Percentiles rank a stretch among this genome's conserved stretches.
phyloP scores from a whole-genome alignment of 306 rosid genomes.

The Sindora glabra region DNA sequence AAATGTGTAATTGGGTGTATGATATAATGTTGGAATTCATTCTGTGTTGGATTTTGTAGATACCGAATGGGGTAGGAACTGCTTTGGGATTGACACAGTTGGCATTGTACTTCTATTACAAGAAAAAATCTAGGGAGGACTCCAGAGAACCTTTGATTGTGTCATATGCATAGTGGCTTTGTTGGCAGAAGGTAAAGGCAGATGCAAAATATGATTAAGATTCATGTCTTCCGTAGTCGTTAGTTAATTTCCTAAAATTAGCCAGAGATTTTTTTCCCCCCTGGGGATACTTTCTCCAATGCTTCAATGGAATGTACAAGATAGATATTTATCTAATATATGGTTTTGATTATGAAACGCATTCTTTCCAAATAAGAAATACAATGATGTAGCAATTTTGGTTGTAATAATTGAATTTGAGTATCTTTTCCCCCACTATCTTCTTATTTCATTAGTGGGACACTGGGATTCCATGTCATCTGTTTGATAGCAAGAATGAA shows the following conservation, averaged over 20 bases:
- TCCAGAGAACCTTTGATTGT: constrained; percentile 57
- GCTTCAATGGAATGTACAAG: background rate
- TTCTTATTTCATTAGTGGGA: no score
- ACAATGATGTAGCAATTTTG: no score
- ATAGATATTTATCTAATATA: constrained; percentile 4
- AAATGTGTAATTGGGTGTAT: background rate
- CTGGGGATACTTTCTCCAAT: background rate
- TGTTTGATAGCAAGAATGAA: no score
- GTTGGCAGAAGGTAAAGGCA: constrained; percentile 8
- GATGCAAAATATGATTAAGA: background rate
- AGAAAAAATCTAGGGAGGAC: constrained; percentile 29
- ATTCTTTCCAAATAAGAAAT: constrained; percentile 9
- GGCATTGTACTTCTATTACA: constrained; percentile 47
- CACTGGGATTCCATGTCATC: no score
- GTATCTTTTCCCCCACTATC: no score
- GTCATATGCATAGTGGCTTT: constrained; percentile 31
- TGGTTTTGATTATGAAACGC: no score
- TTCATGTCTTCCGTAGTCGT: no score
- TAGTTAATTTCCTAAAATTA: constrained; percentile 3
- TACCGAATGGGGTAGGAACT: constrained; percentile 88
- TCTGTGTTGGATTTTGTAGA: constrained; percentile 37
- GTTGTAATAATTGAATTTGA: no score
- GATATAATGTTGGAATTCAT: background rate
- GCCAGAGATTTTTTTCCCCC: background rate
- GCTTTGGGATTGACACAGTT: constrained; percentile 67